Percentiles rank a stretch among this genome's conserved stretches.
Conservation (phyloP, 345 rosid species). For the Eucalyptus curtisii region DNA sequence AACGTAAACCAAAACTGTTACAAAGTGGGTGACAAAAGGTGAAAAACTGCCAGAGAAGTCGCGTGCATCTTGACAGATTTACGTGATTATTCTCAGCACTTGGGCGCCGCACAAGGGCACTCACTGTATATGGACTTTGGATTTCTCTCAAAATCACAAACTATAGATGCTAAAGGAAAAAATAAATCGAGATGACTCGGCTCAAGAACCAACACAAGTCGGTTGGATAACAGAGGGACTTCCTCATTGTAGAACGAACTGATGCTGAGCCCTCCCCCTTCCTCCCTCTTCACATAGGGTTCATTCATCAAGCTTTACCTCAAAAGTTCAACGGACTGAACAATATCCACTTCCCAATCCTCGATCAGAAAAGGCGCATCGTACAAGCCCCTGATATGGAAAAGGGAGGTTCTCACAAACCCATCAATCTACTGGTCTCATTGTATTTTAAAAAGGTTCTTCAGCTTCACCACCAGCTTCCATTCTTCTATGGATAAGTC, state of each 20-base stretch:
- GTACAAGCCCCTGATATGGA: not conserved
- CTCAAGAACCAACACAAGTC: not conserved
- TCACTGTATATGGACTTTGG: not conserved
- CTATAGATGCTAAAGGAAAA: not conserved
- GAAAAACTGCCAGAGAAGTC: not conserved
- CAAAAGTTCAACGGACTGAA: not conserved
- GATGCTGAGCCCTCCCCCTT: not conserved
- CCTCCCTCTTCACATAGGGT: not conserved
- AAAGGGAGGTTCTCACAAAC: not conserved
- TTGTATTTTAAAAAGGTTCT: slow-evolving; percentile 65
- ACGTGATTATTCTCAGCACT: not conserved
- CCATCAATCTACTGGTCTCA: not conserved
- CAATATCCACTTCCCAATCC: not conserved
- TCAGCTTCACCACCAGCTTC: slow-evolving; percentile 71
- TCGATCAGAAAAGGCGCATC: not conserved
- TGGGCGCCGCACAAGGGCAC: not conserved
- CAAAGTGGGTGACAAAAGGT: not conserved
- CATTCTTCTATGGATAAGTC: slow-evolving; percentile 62
- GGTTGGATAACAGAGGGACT: not conserved
- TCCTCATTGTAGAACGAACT: not conserved
- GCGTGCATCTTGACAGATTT: not conserved
- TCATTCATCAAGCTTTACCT: not conserved
- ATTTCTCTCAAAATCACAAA: not conserved
- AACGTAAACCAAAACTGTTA: not conserved
- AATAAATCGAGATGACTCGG: not conserved